phyloP scores from a whole-genome alignment of 768 basidiomycete genomes.

The Roridomyces roridus region DNA sequence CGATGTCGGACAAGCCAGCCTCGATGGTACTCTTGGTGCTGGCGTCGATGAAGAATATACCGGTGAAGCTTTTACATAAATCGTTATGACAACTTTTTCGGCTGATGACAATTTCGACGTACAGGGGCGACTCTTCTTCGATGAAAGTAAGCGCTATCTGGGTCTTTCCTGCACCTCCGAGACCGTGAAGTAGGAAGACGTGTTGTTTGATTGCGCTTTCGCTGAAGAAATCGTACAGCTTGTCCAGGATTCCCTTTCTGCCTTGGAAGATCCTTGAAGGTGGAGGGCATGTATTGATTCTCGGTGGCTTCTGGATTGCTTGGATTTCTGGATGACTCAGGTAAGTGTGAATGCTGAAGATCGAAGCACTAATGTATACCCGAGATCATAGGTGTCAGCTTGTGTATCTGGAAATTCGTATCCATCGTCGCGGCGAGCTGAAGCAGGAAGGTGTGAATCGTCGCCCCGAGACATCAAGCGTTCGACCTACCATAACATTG shows the following conservation, averaged over 20 bases:
- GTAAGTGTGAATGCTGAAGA: not conserved
- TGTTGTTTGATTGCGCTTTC: not conserved
- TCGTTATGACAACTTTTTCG: too few relatives aligned
- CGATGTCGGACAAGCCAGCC: too few relatives aligned
- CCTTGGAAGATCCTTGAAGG: conserved; percentile 4
- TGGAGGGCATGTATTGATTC: not conserved
- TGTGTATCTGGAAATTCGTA: not conserved
- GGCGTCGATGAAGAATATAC: too few relatives aligned
- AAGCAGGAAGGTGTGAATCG: not conserved
- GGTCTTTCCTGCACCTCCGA: conserved; percentile 16
- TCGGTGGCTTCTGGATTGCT: not conserved
- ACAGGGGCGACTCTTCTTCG: too few relatives aligned
- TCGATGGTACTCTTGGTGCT: too few relatives aligned
- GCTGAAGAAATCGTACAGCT: conserved; percentile 1
- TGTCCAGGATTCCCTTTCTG: not conserved
- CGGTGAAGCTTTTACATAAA: too few relatives aligned
- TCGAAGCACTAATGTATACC: not conserved
- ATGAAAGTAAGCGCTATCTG: conserved; percentile 13
- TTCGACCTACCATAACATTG: not conserved
- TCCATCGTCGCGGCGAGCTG: not conserved
- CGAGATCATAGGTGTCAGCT: not conserved
- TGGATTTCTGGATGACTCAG: not conserved
- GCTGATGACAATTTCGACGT: too few relatives aligned
- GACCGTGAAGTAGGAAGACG: too few relatives aligned
- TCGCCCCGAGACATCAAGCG: too few relatives aligned